Evolutionary conservation across 1,284 basidiomycete species (phyloP), one percentile per base, ranked within the genome.

Genomic region (Coniferiporia sulphurascens): DNA sequence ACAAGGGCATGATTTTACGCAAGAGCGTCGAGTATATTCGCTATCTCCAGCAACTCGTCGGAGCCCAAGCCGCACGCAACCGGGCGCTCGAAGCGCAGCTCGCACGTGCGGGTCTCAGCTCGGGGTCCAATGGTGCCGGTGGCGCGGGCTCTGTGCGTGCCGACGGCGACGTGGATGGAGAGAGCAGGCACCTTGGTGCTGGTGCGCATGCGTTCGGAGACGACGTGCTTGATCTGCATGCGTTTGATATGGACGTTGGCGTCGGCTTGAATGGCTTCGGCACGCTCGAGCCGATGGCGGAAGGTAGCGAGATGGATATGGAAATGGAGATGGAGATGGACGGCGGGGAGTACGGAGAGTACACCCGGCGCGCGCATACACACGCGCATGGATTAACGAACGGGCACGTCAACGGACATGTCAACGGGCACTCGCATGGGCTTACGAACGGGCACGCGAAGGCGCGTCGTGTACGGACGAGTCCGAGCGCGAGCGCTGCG

Each of bases 11-110:
- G 83, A 93, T 94, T 55, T 73, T 94, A 44, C 74, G 88, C 65
- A 93, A 93, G 82, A 89, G 86, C 60, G 92, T 94, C 35, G 91
- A 93, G 67, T 94, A 94, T 68, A 94, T 94, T 59, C 76, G 87
- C 76, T 92, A 92, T 70, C 80, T 93, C 4, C 91, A 93, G 68
- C 89, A 93, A 66, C 83, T 93, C 58, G 89, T 93, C 10, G 81
- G 82, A 8, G 84, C 84, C 0, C 91, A 93, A 68, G 85, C 87
- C 4, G 82, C 80, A 52, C 77, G 90, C 4, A 91, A 90, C 69
- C 74, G 86, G 48, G 89, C 91, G 66, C 78, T 93, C 49, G 91
- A 93, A 71, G 75, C 78, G 35, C 81, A 86, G 72, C 75, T 89
- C 19, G 75, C 78, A 53, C 69, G 44, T 6, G 61, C 61, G 10